Evolutionary conservation across 345 rosid genomes (phyloP), one percentile per base, ranked within the genome.

Genomic region (Citrus sinensis): DNA sequence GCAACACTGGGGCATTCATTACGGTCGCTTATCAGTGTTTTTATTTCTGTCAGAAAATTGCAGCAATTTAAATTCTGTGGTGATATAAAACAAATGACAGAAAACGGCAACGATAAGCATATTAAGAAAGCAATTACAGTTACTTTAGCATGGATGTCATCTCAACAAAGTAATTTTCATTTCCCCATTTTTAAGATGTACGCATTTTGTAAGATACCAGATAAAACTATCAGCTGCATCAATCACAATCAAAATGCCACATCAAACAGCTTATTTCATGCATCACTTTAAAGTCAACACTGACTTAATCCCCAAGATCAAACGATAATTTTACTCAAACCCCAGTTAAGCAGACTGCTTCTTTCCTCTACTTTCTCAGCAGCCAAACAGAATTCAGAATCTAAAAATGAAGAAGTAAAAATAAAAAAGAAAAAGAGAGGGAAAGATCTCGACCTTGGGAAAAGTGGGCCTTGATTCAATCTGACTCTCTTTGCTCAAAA

Each of bases 391-490:
- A 60, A 69, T 61, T 24, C 22, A 30, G 61, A 58, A 51, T 42
- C 49, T 30, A 37, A 40, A 46, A 61, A 67, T 35, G 27, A 70
- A 64, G 54, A 60, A 74, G 22, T 6, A 32, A 25, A 64, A 34
- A 66, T n/a, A 4, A n/a, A 4, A n/a, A 30, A 49, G 70, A 19
- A 58, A 4, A 27, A 5, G 17, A 17, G 37, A 62, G 39, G 58
- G 1, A 27, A 55, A 77, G 73, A 55, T 59, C 67, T 67, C 72
- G 56, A 90, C 97, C 94, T 83, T 89, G 35, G 80, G 71, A 69
- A 79, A 68, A 61, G 89, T 60, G 46, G 89, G 88, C 76, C 84
- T 85, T 63, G 95, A 86, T 84, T 93, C 94, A 79, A 89, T 87
- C 34, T 86, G 89, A 78, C 84, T 73, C 76, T 86, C 88, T 73